Conservation (phyloP, 2,329 filamentous ascomycete genomes). For the Zasmidium angulare region DNA sequence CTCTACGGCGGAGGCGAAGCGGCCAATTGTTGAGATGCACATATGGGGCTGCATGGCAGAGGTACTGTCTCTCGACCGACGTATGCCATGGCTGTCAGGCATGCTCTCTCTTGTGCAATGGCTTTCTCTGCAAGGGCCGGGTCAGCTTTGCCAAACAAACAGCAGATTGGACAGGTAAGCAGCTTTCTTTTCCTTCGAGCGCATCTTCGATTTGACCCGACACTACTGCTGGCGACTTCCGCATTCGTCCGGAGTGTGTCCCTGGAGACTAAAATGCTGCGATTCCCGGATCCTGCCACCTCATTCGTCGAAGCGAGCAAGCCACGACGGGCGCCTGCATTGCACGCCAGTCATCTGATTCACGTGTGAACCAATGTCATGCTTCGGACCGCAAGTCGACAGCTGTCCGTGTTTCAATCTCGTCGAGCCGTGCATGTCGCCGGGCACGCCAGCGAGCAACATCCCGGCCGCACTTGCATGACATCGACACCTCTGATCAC, state of each 20-base stretch:
- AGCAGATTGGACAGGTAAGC: conserved; percentile 89
- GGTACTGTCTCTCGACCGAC: conserved; percentile 69
- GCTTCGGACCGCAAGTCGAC: conserved; percentile 10
- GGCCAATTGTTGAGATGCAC: conserved; percentile 72
- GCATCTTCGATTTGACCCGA: conserved; percentile 11
- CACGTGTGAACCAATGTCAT: conserved; percentile 28
- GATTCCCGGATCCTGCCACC: conserved; percentile 12
- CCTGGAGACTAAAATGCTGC: conserved; percentile 13
- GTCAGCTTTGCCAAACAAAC: conserved; percentile 70
- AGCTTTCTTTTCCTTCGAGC: conserved; percentile 29
- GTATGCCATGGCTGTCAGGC: conserved; percentile 90
- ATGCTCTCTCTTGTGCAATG: conserved; percentile 74
- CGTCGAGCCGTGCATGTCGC: conserved; percentile 13
- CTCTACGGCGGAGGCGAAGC: conserved; percentile 12
- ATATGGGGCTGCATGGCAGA: conserved; percentile 72
- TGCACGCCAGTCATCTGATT: conserved; percentile 21
- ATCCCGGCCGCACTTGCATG: conserved; percentile 1
- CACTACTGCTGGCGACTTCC: conserved; percentile 1
- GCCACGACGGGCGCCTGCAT: conserved; percentile 25
- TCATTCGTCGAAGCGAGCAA: conserved; percentile 20
- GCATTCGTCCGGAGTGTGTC: conserved; percentile 1
- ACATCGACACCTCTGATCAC: background rate
- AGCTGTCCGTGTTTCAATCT: conserved; percentile 16
- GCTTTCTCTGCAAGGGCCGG: conserved; percentile 70
- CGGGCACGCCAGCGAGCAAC: conserved; percentile 20